Percentiles rank a stretch among this genome's conserved stretches.
Conservation (phyloP, 768 basidiomycete genomes). For the Tremella yokohamensis region DNA sequence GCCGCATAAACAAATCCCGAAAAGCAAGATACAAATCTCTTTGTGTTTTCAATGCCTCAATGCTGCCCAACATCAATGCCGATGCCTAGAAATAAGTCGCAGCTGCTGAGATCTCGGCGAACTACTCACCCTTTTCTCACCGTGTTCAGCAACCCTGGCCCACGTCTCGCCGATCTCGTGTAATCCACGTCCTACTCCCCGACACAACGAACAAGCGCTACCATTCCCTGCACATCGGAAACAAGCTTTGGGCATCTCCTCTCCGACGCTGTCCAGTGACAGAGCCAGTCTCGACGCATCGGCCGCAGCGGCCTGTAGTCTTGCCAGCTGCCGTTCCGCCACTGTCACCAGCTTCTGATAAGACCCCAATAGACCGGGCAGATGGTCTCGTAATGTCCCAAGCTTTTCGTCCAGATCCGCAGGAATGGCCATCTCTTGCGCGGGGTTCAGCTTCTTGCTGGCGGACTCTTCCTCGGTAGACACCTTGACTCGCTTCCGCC, state of each 20-base stretch:
- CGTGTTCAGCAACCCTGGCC: conserved; percentile 42
- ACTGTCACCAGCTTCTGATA: conserved; percentile 88
- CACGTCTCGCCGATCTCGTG: conserved; percentile 41
- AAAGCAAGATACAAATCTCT: conserved; percentile 82
- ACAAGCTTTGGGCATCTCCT: conserved; percentile 57
- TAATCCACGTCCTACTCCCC: conserved; percentile 71
- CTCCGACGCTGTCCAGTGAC: conserved; percentile 61
- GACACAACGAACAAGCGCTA: conserved; percentile 73
- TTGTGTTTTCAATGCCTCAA: conserved; percentile 60
- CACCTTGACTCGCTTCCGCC: conserved; percentile 73
- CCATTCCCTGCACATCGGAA: conserved; percentile 60
- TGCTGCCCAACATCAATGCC: conserved; percentile 20
- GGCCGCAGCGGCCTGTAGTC: conserved; percentile 87
- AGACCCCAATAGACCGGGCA: conserved; percentile 75
- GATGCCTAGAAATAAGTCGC: conserved; percentile 16
- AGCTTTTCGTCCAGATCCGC: conserved; percentile 89
- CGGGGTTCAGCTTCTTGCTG: conserved; percentile 44
- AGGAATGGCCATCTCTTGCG: conserved; percentile 87
- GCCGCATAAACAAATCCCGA: conserved; percentile 78
- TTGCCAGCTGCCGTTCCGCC: conserved; percentile 79
- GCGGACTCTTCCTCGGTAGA: conserved; percentile 83
- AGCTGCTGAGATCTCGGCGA: not conserved
- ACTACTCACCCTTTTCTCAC: conserved; percentile 42
- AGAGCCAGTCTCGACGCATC: conserved; percentile 80
- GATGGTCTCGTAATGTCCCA: conserved; percentile 66